A percentile compares a stretch with the other conserved stretches of the same genome.
Evolutionary conservation across 2,329 filamentous ascomycete genomes (phyloP).

Genomic region (Colletotrichum eremochloae): DNA sequence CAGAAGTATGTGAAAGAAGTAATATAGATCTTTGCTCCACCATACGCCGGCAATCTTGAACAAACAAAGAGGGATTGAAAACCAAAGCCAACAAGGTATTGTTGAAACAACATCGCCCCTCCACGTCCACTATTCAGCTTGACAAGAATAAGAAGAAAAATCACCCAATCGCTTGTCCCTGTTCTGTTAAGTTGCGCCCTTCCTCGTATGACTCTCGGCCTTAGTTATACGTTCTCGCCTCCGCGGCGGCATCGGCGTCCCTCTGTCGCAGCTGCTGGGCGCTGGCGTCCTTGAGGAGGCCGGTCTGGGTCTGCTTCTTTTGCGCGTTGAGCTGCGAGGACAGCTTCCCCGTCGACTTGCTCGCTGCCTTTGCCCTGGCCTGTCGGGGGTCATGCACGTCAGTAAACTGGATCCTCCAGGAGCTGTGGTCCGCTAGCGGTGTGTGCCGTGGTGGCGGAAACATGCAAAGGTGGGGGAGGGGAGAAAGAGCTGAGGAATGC

Average conservation of each 20-base stretch:
- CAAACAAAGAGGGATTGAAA: background rate
- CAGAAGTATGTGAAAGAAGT: background rate
- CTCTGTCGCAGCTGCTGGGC: conserved; percentile 73
- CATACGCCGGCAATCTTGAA: conserved; percentile 1
- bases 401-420: background rate
- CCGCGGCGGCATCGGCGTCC: conserved; percentile 73
- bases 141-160: background rate
- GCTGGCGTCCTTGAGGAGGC: conserved; percentile 77
- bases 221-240: conserved; percentile 51
- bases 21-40: background rate
- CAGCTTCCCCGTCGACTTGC: conserved; percentile 76
- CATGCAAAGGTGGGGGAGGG: background rate
- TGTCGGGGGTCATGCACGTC: conserved; percentile 50
- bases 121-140: background rate
- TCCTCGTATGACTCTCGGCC: conserved; percentile 45
- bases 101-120: background rate
- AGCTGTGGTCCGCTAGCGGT: background rate
- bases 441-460: background rate
- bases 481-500: conserved; percentile 45
- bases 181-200: conserved; percentile 7
- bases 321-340: conserved; percentile 79
- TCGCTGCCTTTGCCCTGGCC: conserved; percentile 75
- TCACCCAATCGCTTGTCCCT: background rate
- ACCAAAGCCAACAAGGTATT: conserved; percentile 8
- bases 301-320: conserved; percentile 78